Conservation (phyloP, 495 filamentous ascomycete species). For the Penicillium lividum region DNA sequence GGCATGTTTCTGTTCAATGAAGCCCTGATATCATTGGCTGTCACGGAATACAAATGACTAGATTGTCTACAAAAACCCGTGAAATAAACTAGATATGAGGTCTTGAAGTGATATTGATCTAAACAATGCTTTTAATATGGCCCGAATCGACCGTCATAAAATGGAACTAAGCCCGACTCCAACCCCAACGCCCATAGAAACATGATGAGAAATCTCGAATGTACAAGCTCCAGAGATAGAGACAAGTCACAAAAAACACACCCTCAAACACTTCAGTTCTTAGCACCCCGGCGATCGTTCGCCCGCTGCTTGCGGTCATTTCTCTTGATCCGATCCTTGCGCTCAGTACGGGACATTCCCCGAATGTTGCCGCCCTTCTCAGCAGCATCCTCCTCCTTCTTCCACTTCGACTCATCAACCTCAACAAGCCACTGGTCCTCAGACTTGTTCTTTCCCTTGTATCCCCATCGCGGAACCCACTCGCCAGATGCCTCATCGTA, state of each 20-base stretch:
- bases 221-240: constrained; percentile 10
- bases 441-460: constrained; percentile 87
- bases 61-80: constrained; percentile 3
- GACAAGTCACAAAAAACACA: constrained; percentile 8
- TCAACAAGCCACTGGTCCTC: constrained; percentile 87
- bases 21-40: constrained; percentile 12
- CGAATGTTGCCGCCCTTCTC: constrained; percentile 60
- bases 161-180: constrained; percentile 25
- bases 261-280: constrained; percentile 29
- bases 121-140: constrained; percentile 31
- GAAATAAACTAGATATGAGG: constrained; percentile 1
- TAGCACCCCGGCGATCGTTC: constrained; percentile 60
- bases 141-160: constrained; percentile 16
- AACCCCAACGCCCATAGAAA: constrained; percentile 31
- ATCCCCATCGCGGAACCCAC: constrained; percentile 93
- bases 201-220: constrained; percentile 16
- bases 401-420: constrained; percentile 73
- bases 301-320: constrained; percentile 71
- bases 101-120: constrained; percentile 6
- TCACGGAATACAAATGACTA: constrained; percentile 5
- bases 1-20: constrained; percentile 29
- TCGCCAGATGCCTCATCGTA: constrained; percentile 84
- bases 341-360: constrained; percentile 62
- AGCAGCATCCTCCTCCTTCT: constrained; percentile 61
- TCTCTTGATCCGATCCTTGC: constrained; percentile 63